Percentiles rank a stretch among this genome's conserved stretches.
phyloP scores from a whole-genome alignment of 345 rosid species.

The Syzygium jambos region DNA sequence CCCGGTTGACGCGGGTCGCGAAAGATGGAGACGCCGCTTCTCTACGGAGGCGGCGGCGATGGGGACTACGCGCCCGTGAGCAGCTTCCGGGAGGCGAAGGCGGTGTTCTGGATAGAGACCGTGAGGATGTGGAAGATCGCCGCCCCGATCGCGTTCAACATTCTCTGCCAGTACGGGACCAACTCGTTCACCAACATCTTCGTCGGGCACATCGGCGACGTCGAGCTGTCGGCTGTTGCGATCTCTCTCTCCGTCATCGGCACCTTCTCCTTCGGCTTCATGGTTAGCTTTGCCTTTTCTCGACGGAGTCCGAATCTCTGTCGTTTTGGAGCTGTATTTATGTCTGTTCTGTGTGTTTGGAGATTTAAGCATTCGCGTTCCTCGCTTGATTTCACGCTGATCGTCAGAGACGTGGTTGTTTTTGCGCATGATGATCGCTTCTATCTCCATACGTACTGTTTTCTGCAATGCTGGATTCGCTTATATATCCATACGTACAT shows the following conservation, averaged over 20 bases:
- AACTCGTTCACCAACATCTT: slow-evolving; percentile 47
- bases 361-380: neutral
- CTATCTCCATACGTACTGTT: neutral
- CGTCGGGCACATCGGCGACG: slow-evolving; percentile 58
- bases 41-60: neutral
- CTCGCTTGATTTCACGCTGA: neutral
- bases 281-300: slow-evolving; percentile 20
- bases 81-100: slow-evolving; percentile 25
- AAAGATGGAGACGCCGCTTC: slow-evolving; percentile 49
- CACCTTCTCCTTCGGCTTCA: slow-evolving; percentile 67
- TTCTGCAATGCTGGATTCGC: neutral
- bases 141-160: slow-evolving; percentile 38
- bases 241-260: slow-evolving; percentile 64
- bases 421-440: neutral
- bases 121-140: slow-evolving; percentile 61
- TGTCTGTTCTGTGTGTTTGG: neutral
- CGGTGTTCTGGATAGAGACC: slow-evolving; percentile 37
- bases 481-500: neutral
- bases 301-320: neutral
- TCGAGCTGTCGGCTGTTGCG: slow-evolving; percentile 62
- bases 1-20: neutral
- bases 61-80: slow-evolving; percentile 42
- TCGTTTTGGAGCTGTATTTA: neutral
- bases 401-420: neutral
- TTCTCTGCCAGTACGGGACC: slow-evolving; percentile 47